phyloP scores from a whole-genome alignment of 2,329 filamentous ascomycete genomes.

The Ceratocystis smalleyi region DNA sequence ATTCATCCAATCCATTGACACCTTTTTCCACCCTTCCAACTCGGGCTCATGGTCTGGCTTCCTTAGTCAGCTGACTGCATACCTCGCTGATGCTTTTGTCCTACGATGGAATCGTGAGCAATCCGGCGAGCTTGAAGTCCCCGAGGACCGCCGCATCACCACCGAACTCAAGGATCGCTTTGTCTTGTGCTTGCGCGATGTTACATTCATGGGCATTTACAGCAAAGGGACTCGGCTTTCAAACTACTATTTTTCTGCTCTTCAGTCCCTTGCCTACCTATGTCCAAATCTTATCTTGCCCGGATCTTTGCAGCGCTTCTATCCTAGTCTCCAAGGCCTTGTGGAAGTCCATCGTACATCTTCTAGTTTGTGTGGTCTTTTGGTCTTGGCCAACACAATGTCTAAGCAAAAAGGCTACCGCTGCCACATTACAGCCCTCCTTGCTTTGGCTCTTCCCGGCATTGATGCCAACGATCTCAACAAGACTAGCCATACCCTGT shows the following conservation, averaged over 20 bases:
- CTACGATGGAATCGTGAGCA: constrained; percentile 95
- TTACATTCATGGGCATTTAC: constrained; percentile 96
- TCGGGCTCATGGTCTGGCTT: constrained; percentile 83
- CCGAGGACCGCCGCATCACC: constrained; percentile 62
- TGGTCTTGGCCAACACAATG: constrained; percentile 85
- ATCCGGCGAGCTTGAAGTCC: constrained; percentile 79
- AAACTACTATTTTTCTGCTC: constrained; percentile 75
- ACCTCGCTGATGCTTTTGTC: constrained; percentile 88
- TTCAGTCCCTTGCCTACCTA: constrained; percentile 78
- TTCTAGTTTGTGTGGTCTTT: constrained; percentile 78
- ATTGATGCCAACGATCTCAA: constrained; percentile 96
- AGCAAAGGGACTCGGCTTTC: constrained; percentile 87
- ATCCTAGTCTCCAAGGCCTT: constrained; percentile 87
- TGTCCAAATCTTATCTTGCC: constrained; percentile 86
- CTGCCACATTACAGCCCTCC: constrained; percentile 82
- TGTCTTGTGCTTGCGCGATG: constrained; percentile 74
- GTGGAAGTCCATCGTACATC: constrained; percentile 95
- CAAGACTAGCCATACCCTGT: constrained; percentile 86
- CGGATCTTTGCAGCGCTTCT: constrained; percentile 86
- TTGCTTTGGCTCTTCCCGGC: constrained; percentile 84
- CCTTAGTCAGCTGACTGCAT: constrained; percentile 78
- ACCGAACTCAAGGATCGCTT: constrained; percentile 74
- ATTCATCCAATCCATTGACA: constrained; percentile 86
- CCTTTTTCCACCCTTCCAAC: constrained; percentile 97
- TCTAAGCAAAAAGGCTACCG: constrained; percentile 87